Percentiles rank a stretch among this genome's conserved stretches.
Conservation (phyloP, 2,329 filamentous ascomycete genomes). For the Thermothelomyces thermophilus region DNA sequence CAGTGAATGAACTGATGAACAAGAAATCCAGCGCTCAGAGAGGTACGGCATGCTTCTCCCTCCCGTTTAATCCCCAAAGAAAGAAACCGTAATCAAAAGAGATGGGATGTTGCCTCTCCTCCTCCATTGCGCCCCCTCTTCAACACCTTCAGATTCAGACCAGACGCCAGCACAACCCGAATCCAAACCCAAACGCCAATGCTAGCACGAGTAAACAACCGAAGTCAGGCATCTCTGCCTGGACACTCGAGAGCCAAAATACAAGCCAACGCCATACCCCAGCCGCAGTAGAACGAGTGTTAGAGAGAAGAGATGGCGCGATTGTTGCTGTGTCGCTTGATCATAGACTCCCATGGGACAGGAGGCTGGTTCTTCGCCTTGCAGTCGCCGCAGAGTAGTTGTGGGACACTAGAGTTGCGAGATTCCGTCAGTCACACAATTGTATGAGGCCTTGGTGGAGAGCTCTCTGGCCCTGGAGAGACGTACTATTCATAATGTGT, state of each 20-base stretch:
- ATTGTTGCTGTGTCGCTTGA: constrained; percentile 5
- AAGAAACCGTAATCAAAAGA: no score
- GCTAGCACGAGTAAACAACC: neutral
- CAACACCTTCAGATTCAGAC: no score
- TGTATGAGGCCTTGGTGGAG: neutral
- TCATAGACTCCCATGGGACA: constrained; percentile 17
- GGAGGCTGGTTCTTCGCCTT: constrained; percentile 13
- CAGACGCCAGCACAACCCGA: neutral
- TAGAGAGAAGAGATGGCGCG: neutral
- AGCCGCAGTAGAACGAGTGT: neutral
- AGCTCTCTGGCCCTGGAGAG: no score
- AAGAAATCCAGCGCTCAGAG: no score
- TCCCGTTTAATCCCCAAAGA: no score
- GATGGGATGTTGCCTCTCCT: no score
- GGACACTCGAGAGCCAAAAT: neutral
- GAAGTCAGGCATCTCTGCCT: neutral
- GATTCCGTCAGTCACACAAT: neutral
- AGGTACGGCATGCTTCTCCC: no score
- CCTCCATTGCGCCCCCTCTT: no score
- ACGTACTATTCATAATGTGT: constrained; percentile 24
- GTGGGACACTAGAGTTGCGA: neutral
- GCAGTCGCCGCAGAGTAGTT: constrained; percentile 17
- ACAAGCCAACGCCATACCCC: neutral
- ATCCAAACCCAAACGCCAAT: neutral
- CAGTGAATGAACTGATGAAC: no score